A percentile compares a stretch with the other conserved stretches of the same genome.
Conservation (phyloP, 192 early-diverging fungal species). For the Diversispora eburnea region DNA sequence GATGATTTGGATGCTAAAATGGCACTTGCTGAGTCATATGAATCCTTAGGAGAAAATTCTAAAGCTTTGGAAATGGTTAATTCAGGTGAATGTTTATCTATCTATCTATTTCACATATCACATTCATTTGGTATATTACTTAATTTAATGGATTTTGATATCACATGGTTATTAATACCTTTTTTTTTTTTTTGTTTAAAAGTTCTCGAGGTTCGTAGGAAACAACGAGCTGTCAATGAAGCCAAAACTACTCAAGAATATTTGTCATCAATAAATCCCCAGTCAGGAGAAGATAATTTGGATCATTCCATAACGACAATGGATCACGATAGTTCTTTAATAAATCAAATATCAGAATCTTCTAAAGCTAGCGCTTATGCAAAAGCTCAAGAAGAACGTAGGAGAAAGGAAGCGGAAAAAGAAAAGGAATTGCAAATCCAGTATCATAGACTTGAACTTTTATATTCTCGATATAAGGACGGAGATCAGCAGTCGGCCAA, state of each 20-base stretch:
- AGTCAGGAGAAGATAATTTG: neutral
- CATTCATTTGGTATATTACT: neutral
- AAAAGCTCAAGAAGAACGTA: constrained; percentile 1
- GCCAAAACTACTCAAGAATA: no score
- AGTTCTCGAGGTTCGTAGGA: no score
- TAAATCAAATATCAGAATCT: neutral
- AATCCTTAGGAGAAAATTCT: constrained; percentile 61
- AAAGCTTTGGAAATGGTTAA: constrained; percentile 50
- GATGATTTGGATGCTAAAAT: constrained; percentile 62
- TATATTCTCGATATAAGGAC: neutral
- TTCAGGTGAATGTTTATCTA: constrained; percentile 33
- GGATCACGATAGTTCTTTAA: no score
- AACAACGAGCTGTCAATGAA: no score
- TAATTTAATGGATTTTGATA: no score
- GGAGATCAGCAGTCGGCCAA: neutral
- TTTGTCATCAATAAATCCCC: no score
- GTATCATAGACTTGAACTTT: constrained; percentile 23
- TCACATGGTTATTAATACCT: no score
- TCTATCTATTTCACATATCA: neutral
- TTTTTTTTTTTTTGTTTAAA: no score
- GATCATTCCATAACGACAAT: neutral
- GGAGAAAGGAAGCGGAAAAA: constrained; percentile 24
- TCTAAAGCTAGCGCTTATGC: constrained; percentile 1
- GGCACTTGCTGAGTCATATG: constrained; percentile 67
- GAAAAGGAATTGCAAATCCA: constrained; percentile 21